These are phyloP conservation scores for Chytriomyces confervae DNA, from an alignment of 192 early-diverging fungal species.

Conservation along the genomic window DNA sequence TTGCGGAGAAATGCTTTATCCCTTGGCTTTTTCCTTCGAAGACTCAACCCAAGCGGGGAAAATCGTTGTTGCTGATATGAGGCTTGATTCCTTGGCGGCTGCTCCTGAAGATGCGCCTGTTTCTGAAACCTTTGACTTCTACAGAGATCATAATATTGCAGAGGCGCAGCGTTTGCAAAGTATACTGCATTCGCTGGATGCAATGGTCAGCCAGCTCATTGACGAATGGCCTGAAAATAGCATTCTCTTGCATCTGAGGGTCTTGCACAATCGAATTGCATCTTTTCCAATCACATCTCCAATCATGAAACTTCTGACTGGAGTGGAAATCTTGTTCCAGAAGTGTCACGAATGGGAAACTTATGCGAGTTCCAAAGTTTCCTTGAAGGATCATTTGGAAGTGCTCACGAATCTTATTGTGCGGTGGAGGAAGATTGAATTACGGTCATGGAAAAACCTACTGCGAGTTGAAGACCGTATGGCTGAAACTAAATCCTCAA, in stretches of 20 bases:
- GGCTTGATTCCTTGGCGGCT: constrained; percentile 13
- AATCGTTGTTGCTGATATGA: constrained; percentile 24
- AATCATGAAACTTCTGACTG: constrained; percentile 87
- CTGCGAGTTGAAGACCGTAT: constrained; percentile 81
- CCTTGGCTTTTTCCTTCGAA: constrained; percentile 21
- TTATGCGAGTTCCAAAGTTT: constrained; percentile 81
- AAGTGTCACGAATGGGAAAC: constrained; percentile 95
- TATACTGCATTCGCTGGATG: constrained; percentile 66
- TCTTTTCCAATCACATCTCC: constrained; percentile 80
- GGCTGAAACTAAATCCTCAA: constrained; percentile 65
- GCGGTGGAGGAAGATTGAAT: constrained; percentile 89
- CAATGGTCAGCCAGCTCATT: constrained; percentile 66
- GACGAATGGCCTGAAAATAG: constrained; percentile 91
- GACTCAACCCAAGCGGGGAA: constrained; percentile 15
- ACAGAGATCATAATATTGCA: constrained; percentile 77
- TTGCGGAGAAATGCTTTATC: constrained; percentile 27
- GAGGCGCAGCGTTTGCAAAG: constrained; percentile 73
- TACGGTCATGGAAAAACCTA: constrained; percentile 88
- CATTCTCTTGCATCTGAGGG: constrained; percentile 74
- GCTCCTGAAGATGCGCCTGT: constrained; percentile 15
- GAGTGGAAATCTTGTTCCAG: constrained; percentile 83
- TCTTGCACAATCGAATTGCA: constrained; percentile 52
- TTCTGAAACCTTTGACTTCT: constrained; percentile 73
- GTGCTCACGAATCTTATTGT: constrained; percentile 77
- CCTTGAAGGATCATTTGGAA: constrained; percentile 71